These are phyloP conservation scores for Kluyveromyces sp. DNA, from an alignment of 1,139 yeast species.

Conservation along the genomic window DNA sequence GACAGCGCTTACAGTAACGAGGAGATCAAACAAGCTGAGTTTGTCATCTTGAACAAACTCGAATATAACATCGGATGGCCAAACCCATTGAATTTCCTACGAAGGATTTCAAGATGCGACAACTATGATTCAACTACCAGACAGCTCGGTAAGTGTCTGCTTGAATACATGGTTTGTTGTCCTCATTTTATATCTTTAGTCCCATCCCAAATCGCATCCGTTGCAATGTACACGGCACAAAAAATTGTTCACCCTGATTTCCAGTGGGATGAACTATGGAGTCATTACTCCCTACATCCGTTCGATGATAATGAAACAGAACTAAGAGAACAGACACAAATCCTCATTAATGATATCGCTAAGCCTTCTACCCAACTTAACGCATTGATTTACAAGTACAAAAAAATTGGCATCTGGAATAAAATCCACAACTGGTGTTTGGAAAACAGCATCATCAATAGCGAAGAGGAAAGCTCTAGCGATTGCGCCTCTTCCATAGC, in stretches of 20 bases:
- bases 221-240: conserved; percentile 87
- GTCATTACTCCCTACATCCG: conserved; percentile 80
- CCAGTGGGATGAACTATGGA: conserved; percentile 70
- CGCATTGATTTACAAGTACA: conserved; percentile 21
- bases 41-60: conserved; percentile 65
- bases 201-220: conserved; percentile 83
- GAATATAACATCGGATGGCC: conserved; percentile 83
- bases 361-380: conserved; percentile 23
- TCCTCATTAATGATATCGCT: conserved; percentile 20
- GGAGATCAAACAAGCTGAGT: conserved; percentile 82
- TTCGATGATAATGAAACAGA: conserved; percentile 16
- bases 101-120: conserved; percentile 91
- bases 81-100: conserved; percentile 86
- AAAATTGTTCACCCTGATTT: conserved; percentile 41
- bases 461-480: not conserved
- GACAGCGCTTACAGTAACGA: conserved; percentile 77
- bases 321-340: conserved; percentile 18
- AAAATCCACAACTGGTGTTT: conserved; percentile 15
- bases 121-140: conserved; percentile 85
- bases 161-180: conserved; percentile 77
- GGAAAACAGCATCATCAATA: not conserved
- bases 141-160: conserved; percentile 79
- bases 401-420: conserved; percentile 15
- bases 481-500: conserved; percentile 1
- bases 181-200: conserved; percentile 65